Evolutionary conservation across 2,329 filamentous ascomycete genomes (phyloP), one percentile per base, ranked within the genome.

Genomic region (Pseudogymnoascus sp.): DNA sequence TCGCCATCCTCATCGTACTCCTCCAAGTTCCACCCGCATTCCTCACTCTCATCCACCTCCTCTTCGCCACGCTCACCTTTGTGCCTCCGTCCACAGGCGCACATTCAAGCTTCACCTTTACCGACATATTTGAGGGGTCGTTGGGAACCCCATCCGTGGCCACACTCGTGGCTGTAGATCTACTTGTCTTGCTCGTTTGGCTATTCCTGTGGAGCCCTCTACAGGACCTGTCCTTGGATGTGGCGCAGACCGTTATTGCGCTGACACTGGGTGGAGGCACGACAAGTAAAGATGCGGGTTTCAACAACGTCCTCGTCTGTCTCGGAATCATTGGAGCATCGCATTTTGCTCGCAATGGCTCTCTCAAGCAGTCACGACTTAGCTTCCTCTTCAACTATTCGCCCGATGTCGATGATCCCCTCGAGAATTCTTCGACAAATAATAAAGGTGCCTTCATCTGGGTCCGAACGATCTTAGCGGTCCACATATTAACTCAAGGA

Each of bases 1-100:
- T 97, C 77, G 92, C 93, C 74, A 96, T 97, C 72, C 86, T 97
- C 75, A 96, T 97, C 77, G 90, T 97, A 71, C 85, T 97, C 69
- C 89, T 97, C 77, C 93, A 96, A 74, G 86, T 97, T 8, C 93
- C 93, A 31, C 91, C 93, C 21, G 88, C 93, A 71, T 87, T 93
- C 64, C 83, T 97, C 71, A 93, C 92, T 67, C 82, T 91, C 75
- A 91, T 96, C 71, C 96, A 97, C 76, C 88, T 92, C 73, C 84
- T 96, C 69, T 97, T 97, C 77, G 92, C 93, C 69, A 88, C 92
- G 68, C 84, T 97, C 73, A 97, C 93, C 59, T 96, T 97, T 73
- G 91, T 96, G 67, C 90, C 92, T 53, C 90, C 91, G 16, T 90
- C 88, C 64, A 88, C 88, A 61, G 89, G 89, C 72, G 87, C 91